Evolutionary conservation across 139 green algal genomes (phyloP).

Genomic region (Volvox africanus): DNA sequence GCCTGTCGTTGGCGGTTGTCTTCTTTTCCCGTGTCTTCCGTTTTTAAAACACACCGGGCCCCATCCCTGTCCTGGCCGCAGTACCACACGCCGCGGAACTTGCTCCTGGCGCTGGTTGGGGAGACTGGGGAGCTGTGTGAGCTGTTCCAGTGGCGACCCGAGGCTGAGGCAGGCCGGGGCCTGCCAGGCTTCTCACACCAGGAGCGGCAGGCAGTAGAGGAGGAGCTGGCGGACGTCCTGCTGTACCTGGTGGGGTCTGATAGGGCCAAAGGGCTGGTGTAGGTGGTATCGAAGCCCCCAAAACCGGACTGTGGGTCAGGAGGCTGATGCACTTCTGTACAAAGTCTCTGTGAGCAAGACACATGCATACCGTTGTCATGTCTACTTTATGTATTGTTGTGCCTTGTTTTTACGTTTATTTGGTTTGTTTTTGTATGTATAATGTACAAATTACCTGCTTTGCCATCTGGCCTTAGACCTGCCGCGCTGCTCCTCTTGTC

Average conservation of each 20-base stretch:
- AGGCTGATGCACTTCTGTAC: too few relatives aligned
- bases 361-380: too few relatives aligned
- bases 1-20: not conserved
- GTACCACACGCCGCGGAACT: slow-evolving; percentile 59
- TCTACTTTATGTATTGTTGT: not conserved
- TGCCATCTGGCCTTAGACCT: not conserved
- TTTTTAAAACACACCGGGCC: not conserved
- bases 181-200: slow-evolving; percentile 63
- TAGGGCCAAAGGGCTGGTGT: too few relatives aligned
- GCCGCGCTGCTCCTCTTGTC: not conserved
- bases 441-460: not conserved
- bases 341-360: too few relatives aligned
- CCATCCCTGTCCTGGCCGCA: slow-evolving; percentile 34
- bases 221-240: slow-evolving; percentile 86
- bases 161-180: slow-evolving; percentile 33
- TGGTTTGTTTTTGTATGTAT: not conserved
- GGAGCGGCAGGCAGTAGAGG: slow-evolving; percentile 72
- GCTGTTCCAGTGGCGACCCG: slow-evolving; percentile 31
- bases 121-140: slow-evolving; percentile 61
- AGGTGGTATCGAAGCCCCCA: too few relatives aligned
- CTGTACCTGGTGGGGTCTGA: slow-evolving; percentile 74
- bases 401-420: not conserved
- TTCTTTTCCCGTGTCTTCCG: not conserved
- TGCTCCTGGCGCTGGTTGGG: slow-evolving; percentile 76
- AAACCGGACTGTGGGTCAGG: too few relatives aligned